Base-by-base conservation (phyloP, 1,284 basidiomycete genomes). In the Dichomitus squalens region DNA sequence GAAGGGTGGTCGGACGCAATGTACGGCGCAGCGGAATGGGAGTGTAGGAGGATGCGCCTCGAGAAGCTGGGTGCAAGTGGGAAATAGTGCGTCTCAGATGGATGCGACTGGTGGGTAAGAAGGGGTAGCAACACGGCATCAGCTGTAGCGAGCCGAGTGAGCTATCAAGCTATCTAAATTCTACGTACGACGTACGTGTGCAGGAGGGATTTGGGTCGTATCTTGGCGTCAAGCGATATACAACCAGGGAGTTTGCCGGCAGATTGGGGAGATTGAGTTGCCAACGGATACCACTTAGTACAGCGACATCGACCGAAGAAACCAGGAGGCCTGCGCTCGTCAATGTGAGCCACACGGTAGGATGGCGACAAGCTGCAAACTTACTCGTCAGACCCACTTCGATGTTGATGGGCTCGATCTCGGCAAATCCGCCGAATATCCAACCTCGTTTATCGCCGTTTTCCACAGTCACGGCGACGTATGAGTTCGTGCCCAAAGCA, bases 1-100 rank as follows among this genome's bases (percentile, higher is more conserved):
- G 41, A 75, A 25, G 63, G 64, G 66, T 60, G 69, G 16, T 36
- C 63, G 21, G 65, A 60, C 64, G 59, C 60, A 8, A 88, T 70
- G 63, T 87, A 93, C 0, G 93, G 92, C 0, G 85, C 89, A 2
- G 77, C 74, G 1, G 79, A 70, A 70, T 96, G 93, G 0, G 86
- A 83, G 67, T 95, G 93, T 2, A 95, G 73, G 12, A 85, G 76
- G 18, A 87, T 73, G 0, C 76, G 75, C 29, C 72, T 75, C 20
- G 70, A 63, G 9, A 70, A 56, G 4, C 40, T 41, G 1, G 66
- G 59, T 2, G 57, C 63, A 20, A 87, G 72, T 8, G 86, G 81
- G 67, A 86, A 87, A 68, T 88, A 92, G 60, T 93, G 88, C 0
- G 81, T 79, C 74, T 96, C 93, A 27, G 77, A 73, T 2, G 76